These are phyloP conservation scores for Colletotrichum sp. DNA, from an alignment of 2,329 filamentous ascomycete species.

Conservation along the genomic window DNA sequence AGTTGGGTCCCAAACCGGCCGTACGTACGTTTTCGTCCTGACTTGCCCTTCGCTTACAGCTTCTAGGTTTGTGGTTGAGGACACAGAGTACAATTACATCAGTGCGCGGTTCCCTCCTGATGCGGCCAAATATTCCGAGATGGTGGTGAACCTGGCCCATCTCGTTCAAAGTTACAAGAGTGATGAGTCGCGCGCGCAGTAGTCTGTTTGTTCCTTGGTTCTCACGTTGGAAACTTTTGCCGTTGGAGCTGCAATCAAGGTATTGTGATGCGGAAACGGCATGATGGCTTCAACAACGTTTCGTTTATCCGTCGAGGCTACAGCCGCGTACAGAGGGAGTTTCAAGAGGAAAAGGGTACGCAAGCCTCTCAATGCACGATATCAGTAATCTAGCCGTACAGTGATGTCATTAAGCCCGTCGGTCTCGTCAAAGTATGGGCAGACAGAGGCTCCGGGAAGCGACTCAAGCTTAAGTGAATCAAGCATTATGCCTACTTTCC, in stretches of 20 bases:
- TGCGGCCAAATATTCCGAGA: slow-evolving; percentile 44
- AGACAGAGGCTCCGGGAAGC: not conserved
- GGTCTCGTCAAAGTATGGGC: not conserved
- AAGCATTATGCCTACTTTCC: not conserved
- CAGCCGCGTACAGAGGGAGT: not conserved
- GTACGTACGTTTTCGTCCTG: not conserved
- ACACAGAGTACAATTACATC: slow-evolving; percentile 53
- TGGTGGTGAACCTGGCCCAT: slow-evolving; percentile 42
- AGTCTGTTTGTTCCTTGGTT: not conserved
- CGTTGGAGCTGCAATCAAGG: not conserved
- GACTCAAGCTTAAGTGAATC: not conserved
- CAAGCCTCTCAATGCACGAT: not conserved
- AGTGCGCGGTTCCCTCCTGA: slow-evolving; percentile 52
- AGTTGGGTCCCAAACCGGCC: slow-evolving; percentile 33
- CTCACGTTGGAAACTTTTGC: not conserved
- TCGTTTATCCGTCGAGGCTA: not conserved
- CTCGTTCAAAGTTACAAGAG: not conserved
- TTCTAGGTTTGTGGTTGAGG: slow-evolving; percentile 51
- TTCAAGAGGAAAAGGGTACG: not conserved
- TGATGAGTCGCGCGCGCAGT: not conserved
- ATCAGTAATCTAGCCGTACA: not conserved
- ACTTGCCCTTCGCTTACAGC: not conserved
- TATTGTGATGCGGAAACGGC: not conserved
- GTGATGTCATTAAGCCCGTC: not conserved
- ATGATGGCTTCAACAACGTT: not conserved